Percentiles rank a stretch among this genome's conserved stretches.
phyloP scores from a whole-genome alignment of 768 basidiomycete species.

The Suillus alpinus region DNA sequence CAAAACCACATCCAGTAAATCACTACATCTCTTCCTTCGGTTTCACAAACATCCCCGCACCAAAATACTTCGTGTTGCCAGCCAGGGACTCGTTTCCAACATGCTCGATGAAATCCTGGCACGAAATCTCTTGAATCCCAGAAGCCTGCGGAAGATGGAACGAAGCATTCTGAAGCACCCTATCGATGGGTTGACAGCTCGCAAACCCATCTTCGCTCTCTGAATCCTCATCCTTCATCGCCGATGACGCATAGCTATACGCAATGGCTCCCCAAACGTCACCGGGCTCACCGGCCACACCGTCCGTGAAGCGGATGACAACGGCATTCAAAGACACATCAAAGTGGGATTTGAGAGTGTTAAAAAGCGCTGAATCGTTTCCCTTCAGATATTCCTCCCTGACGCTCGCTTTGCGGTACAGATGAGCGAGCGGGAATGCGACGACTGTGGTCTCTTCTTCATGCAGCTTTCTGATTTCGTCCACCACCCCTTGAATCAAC shows the following conservation, averaged over 20 bases:
- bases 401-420: background rate
- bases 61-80: background rate
- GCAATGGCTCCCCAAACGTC: too few relatives aligned
- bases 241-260: background rate
- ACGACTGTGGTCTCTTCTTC: background rate
- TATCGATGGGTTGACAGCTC: accelerated
- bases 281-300: background rate
- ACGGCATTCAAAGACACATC: background rate
- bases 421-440: background rate
- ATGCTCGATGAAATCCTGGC: background rate
- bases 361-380: background rate
- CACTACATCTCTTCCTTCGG: background rate
- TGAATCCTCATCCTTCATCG: background rate
- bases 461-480: background rate
- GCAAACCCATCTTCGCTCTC: background rate
- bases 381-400: background rate
- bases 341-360: background rate
- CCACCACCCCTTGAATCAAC: too few relatives aligned
- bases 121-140: background rate
- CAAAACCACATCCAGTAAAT: background rate
- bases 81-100: background rate
- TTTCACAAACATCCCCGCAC: background rate
- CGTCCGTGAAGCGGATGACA: background rate
- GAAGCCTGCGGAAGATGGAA: background rate
- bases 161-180: background rate